Percentiles rank a stretch among this genome's conserved stretches.
Evolutionary conservation across 2,329 filamentous ascomycete genomes (phyloP).

Genomic region (Colletotrichum salicis): DNA sequence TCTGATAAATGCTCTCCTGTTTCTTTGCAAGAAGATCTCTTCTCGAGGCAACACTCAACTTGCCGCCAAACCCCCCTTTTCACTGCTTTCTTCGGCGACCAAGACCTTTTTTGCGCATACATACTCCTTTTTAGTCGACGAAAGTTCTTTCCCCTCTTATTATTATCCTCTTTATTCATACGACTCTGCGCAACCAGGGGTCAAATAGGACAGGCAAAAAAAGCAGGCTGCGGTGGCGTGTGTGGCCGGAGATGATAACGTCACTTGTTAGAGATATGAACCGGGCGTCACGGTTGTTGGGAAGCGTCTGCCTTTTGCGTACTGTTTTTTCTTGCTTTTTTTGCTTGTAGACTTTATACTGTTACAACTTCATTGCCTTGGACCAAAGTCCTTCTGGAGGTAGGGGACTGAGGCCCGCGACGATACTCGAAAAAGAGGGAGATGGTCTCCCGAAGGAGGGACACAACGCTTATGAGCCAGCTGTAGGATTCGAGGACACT

Average conservation of each 20-base stretch:
- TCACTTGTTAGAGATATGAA: slow-evolving; percentile 36
- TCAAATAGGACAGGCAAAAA: slow-evolving; percentile 26
- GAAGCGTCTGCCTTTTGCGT: slow-evolving; percentile 35
- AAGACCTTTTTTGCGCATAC: slow-evolving; percentile 33
- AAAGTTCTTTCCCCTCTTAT: slow-evolving; percentile 20
- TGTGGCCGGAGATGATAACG: slow-evolving; percentile 31
- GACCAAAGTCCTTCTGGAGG: slow-evolving; percentile 14
- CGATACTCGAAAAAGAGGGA: slow-evolving; percentile 8
- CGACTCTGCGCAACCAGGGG: slow-evolving; percentile 30
- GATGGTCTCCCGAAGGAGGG: slow-evolving; percentile 14
- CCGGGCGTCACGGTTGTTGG: slow-evolving; percentile 33
- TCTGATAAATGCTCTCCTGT: background rate
- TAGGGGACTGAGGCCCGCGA: slow-evolving; percentile 21
- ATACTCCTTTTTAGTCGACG: slow-evolving; percentile 37
- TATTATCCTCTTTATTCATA: slow-evolving; percentile 21
- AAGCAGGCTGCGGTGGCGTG: slow-evolving; percentile 29
- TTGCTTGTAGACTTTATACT: slow-evolving; percentile 35
- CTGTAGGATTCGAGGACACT: slow-evolving; percentile 36
- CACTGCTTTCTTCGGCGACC: slow-evolving; percentile 36
- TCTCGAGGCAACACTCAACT: slow-evolving; percentile 7
- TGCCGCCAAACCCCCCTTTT: slow-evolving; percentile 34
- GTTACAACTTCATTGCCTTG: slow-evolving; percentile 33
- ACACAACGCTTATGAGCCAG: slow-evolving; percentile 21
- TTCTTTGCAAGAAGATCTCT: slow-evolving; percentile 8
- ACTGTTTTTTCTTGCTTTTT: background rate